A percentile compares a stretch with the other conserved stretches of the same genome.
Conservation (phyloP, 2,329 filamentous ascomycete genomes). For the Microthyrium microscopicum region DNA sequence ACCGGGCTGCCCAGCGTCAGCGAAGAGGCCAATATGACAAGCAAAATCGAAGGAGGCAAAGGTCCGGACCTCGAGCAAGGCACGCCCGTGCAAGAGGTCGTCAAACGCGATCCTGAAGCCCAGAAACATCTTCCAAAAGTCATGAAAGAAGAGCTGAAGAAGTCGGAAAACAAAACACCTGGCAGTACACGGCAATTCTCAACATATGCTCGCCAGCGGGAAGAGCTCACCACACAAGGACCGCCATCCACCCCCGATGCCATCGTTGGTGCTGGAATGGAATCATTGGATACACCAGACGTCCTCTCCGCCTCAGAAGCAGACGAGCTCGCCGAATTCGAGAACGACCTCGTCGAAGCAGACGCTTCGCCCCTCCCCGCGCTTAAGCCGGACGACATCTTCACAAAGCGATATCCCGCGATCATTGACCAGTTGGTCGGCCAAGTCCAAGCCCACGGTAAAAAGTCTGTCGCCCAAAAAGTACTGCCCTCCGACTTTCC, state of each 20-base stretch:
- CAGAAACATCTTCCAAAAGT: constrained; percentile 49
- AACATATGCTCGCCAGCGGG: constrained; percentile 29
- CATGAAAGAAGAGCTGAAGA: constrained; percentile 42
- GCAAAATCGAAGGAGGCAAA: constrained; percentile 38
- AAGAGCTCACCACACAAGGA: constrained; percentile 16
- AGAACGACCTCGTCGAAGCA: too few relatives aligned
- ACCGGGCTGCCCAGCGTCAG: constrained; percentile 46
- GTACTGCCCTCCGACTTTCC: constrained; percentile 32
- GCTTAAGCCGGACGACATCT: too few relatives aligned
- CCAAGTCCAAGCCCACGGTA: constrained; percentile 80
- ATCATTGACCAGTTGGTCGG: constrained; percentile 77
- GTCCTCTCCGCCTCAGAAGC: constrained; percentile 12
- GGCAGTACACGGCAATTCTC: constrained; percentile 39
- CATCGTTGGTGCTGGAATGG: constrained; percentile 9
- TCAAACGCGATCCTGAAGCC: constrained; percentile 44
- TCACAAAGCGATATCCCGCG: constrained; percentile 70
- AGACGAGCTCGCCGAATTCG: not conserved
- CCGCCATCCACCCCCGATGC: constrained; percentile 18
- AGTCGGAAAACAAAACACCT: constrained; percentile 19
- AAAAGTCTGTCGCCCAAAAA: constrained; percentile 76
- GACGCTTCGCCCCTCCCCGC: too few relatives aligned
- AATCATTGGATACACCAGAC: constrained; percentile 9
- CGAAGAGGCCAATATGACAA: constrained; percentile 46
- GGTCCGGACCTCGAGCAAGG: constrained; percentile 48
- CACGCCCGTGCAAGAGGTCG: constrained; percentile 38